phyloP scores from a whole-genome alignment of 2,329 filamentous ascomycete species.

The Fulvia fulva region DNA sequence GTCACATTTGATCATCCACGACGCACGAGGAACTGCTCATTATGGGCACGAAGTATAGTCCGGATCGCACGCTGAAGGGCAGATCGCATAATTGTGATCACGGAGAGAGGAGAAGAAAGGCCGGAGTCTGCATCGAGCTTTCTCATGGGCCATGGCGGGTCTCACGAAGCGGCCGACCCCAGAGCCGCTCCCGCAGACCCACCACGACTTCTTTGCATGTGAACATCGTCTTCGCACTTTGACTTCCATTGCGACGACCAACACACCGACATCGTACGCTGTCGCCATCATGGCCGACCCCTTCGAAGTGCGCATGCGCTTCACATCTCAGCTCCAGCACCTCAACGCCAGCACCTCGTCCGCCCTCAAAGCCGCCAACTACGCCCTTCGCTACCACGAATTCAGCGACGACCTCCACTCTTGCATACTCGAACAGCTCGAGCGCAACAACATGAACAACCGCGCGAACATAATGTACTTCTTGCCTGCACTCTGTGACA shows the following conservation, averaged over 20 bases:
- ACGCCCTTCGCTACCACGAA: constrained; percentile 88
- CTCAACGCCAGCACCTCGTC: constrained; percentile 87
- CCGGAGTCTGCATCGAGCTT: too few species aligned
- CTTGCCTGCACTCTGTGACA: constrained; percentile 88
- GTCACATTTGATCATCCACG: too few species aligned
- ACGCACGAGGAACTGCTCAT: too few species aligned
- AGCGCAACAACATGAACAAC: constrained; percentile 92
- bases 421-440: constrained; percentile 93
- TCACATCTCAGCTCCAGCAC: constrained; percentile 83
- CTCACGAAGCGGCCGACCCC: background rate
- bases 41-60: too few species aligned
- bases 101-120: too few species aligned
- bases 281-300: constrained; percentile 66
- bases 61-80: too few species aligned
- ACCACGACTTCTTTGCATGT: background rate
- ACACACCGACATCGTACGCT: background rate
- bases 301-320: constrained; percentile 97
- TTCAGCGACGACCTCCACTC: constrained; percentile 97
- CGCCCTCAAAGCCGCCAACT: constrained; percentile 87
- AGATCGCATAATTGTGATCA: too few species aligned
- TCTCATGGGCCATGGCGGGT: too few species aligned
- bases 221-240: too few species aligned
- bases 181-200: background rate
- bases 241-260: background rate
- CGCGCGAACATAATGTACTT: constrained; percentile 99